Evolutionary conservation across 768 basidiomycete genomes (phyloP), one percentile per base, ranked within the genome.

Genomic region (Agrocybe pediades): DNA sequence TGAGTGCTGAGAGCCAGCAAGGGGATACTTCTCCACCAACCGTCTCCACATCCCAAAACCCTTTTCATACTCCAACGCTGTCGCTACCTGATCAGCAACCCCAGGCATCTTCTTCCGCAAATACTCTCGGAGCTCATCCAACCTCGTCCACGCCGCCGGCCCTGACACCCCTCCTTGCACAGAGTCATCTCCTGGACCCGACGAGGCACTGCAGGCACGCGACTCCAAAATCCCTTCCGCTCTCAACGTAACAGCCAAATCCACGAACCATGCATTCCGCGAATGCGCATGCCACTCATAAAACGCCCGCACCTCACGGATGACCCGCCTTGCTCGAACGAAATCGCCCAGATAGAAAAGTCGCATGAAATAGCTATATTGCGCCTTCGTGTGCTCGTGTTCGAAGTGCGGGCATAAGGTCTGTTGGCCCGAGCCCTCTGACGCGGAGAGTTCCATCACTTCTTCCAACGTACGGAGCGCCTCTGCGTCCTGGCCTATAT

Each of bases 401-500:
- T 36, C 33, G n/a, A n/a, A n/a, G n/a, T n/a, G n/a, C n/a, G n/a
- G n/a, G n/a, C n/a, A n/a, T n/a, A n/a, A n/a, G n/a, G n/a, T n/a
- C n/a, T n/a, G n/a, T n/a, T n/a, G n/a, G n/a, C n/a, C n/a, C n/a
- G n/a, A n/a, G n/a, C n/a, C n/a, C n/a, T n/a, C n/a, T n/a, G n/a
- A n/a, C n/a, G 62, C 46, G 72, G 5, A 59, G 54, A 2, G 58
- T 67, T 11, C 68, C 70, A 5, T 64, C 65, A 3, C 54, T 77
- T 13, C 66, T 77, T n/a, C 61, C 63, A 15, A 58, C 66, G 6
- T 74, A 71, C 61, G 41, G 67, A 25, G 66, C 75, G n/a, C n/a
- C n/a, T n/a, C n/a, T n/a, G n/a, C n/a, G n/a, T n/a, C n/a, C n/a
- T n/a, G n/a, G n/a, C n/a, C n/a, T n/a, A n/a, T n/a, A n/a, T n/a